A percentile compares a stretch with the other conserved stretches of the same genome.
These are phyloP conservation scores for Oryza meyeriana DNA, from an alignment of 176 grass and related monocot species.

Conservation along the genomic window DNA sequence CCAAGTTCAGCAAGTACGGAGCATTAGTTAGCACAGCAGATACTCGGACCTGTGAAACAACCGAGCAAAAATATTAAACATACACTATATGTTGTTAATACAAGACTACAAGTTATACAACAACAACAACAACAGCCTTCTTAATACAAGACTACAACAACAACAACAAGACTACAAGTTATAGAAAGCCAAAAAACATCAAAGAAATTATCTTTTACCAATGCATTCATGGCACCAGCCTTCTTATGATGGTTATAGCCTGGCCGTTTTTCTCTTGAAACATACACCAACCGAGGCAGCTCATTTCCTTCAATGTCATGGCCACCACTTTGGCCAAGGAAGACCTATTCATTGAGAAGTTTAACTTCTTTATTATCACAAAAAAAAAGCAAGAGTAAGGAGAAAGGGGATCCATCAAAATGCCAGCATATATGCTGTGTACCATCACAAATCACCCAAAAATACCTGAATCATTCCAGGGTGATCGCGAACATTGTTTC, in stretches of 20 bases:
- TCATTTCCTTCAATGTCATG: not conserved
- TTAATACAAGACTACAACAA: not conserved
- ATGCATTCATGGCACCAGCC: not conserved
- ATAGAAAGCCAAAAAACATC: not conserved
- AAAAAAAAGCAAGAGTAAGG: not conserved
- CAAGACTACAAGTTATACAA: not conserved
- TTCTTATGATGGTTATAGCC: not conserved
- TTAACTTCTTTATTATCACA: not conserved
- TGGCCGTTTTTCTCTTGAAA: not conserved
- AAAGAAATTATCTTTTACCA: not conserved
- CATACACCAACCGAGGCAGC: not conserved
- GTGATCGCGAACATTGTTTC: not conserved
- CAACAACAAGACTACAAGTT: too few species aligned
- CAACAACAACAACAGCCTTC: too few species aligned
- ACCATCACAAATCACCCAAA: not conserved
- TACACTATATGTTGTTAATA: not conserved
- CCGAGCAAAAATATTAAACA: not conserved
- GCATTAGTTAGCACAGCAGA: constrained; percentile 65
- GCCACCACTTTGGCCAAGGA: not conserved
- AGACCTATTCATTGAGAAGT: not conserved
- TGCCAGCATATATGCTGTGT: not conserved
- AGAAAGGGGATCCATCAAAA: not conserved
- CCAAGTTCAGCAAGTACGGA: constrained; percentile 82
- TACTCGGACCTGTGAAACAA: constrained; percentile 42
- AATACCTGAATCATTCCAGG: not conserved